phyloP scores from a whole-genome alignment of 495 filamentous ascomycete species.

The Penicillium canariense region DNA sequence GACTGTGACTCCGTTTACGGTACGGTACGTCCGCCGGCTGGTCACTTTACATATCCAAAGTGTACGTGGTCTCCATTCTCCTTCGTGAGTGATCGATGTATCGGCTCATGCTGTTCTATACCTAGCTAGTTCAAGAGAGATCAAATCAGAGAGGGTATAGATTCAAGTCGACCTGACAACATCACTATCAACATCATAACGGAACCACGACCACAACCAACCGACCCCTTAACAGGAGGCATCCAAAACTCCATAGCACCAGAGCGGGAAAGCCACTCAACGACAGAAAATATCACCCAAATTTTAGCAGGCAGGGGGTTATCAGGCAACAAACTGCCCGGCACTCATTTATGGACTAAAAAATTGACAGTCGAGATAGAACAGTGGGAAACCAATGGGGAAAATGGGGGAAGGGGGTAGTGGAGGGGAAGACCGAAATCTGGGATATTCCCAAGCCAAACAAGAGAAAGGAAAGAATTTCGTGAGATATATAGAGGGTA shows the following conservation, averaged over 20 bases:
- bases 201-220: background rate
- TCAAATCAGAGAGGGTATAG: constrained; percentile 3
- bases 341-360: background rate
- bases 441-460: background rate
- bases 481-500: background rate
- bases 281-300: constrained; percentile 3
- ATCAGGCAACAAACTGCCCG: background rate
- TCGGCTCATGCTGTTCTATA: no score
- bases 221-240: background rate
- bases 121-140: no score
- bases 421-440: background rate
- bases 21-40: no score
- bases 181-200: background rate
- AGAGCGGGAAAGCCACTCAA: background rate
- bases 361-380: background rate
- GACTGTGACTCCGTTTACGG: no score
- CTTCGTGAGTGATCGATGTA: no score
- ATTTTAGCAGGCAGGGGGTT: constrained; percentile 9
- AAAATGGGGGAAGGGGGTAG: background rate
- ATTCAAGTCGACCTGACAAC: background rate
- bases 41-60: no score
- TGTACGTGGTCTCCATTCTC: no score
- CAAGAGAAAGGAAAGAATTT: background rate
- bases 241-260: constrained; percentile 9
- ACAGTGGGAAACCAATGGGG: background rate